Evolutionary conservation across 441 rosid species (phyloP), one percentile per base, ranked within the genome.

Genomic region (Populus hybrid): DNA sequence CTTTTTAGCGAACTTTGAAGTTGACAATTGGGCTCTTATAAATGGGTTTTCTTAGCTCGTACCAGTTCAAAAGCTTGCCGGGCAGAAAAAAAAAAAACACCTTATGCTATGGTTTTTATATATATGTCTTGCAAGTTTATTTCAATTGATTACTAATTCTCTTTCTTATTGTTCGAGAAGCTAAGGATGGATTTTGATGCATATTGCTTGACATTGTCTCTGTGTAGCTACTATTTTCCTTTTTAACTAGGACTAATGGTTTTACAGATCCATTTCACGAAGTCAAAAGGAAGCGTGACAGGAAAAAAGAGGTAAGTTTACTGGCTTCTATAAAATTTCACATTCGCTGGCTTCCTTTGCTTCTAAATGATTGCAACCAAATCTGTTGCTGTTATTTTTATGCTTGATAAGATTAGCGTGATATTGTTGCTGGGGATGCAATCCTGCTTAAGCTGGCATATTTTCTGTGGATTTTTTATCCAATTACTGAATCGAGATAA

Each of bases 251-350:
- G 64, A 71, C 81, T 72, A 81, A 30, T 83, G 73, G 78, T 74
- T 84, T 69, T 69, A 77, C 91, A 95, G 98, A 88, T 88, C 79
- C 97, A 78, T 95, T 95, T 84, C 97, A 81, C 72, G 97, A 90
- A 88, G 98, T 95, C 73, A 93, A 85, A 85, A 90, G 93, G 65
- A 95, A 87, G 78, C 95, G 97, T 23, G 97, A 90, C 78, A 86
- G 84, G 83, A 91, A 81, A 73, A 95, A 93, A 85, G 97, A 93
- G 90, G 98, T 93, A 86, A 64, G 73, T 26, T 30, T 10, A 34
- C 4, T 28, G 9, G 18, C 66, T 54, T 35, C 10, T 24, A 28
- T 28, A 42, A 18, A 21, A 18, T n/a, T 66, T 74, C 76, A 54
- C 36, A 40, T 20, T 24, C 5, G 3, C 57, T 30, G 21, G 66